phyloP scores from a whole-genome alignment of 495 filamentous ascomycete species.

The Gamarada debralockiae region DNA sequence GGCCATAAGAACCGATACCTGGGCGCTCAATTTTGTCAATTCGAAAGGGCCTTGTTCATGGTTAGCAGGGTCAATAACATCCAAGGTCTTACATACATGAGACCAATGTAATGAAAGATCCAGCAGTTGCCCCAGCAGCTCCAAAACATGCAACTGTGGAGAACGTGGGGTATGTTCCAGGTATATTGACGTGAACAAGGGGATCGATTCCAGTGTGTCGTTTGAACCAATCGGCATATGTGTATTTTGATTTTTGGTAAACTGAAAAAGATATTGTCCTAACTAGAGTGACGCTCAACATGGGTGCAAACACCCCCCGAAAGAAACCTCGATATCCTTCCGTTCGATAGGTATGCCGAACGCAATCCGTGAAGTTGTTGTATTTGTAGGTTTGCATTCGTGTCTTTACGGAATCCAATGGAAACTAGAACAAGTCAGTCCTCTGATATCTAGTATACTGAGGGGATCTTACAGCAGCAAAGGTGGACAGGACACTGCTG shows the following conservation, averaged over 20 bases:
- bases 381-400: slow-evolving; percentile 84
- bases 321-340: slow-evolving; percentile 76
- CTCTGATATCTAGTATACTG: not conserved
- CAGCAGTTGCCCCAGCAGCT: slow-evolving; percentile 72
- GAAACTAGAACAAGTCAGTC: slow-evolving; percentile 49
- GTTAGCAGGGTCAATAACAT: slow-evolving; percentile 1
- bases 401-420: slow-evolving; percentile 80
- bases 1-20: slow-evolving; percentile 81
- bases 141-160: slow-evolving; percentile 72
- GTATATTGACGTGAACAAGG: slow-evolving; percentile 63
- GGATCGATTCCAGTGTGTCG: slow-evolving; percentile 64
- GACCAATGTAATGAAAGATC: slow-evolving; percentile 75
- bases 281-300: slow-evolving; percentile 84
- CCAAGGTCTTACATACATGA: slow-evolving; percentile 63
- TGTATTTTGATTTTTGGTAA: slow-evolving; percentile 80
- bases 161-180: slow-evolving; percentile 64
- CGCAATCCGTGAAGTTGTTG: slow-evolving; percentile 62
- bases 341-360: slow-evolving; percentile 65
- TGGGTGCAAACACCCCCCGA: slow-evolving; percentile 55
- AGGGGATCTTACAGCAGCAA: slow-evolving; percentile 52
- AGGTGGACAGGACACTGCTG: slow-evolving; percentile 69
- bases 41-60: slow-evolving; percentile 74
- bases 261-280: slow-evolving; percentile 91
- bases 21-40: slow-evolving; percentile 87
- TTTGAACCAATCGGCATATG: slow-evolving; percentile 64